Conservation (phyloP, 2,329 filamentous ascomycete species). For the Zarea fungicola region DNA sequence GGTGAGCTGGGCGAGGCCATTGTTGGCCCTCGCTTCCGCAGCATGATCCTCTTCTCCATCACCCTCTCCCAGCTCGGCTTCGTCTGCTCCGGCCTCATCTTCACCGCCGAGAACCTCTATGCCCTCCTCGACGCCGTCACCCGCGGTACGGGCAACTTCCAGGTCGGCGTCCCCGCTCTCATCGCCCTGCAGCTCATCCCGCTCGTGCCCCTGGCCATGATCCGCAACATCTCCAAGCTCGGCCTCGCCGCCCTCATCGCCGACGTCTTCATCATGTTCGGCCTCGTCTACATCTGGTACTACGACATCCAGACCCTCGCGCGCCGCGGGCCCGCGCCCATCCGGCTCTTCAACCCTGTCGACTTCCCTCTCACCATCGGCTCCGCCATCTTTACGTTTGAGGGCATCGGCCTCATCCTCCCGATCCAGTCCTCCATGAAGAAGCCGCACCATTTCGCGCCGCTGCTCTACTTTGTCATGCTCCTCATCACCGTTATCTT, state of each 20-base stretch:
- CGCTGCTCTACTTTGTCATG: conserved; percentile 65
- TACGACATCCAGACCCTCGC: conserved; percentile 59
- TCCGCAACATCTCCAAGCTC: conserved; percentile 71
- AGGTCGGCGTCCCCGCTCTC: conserved; percentile 46
- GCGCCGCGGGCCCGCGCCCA: conserved; percentile 50
- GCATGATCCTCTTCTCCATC: conserved; percentile 63
- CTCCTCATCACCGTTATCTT: conserved; percentile 67
- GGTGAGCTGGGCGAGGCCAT: conserved; percentile 67
- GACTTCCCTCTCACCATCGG: conserved; percentile 67
- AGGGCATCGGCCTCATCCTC: conserved; percentile 71
- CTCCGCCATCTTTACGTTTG: conserved; percentile 71
- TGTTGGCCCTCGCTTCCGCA: conserved; percentile 57
- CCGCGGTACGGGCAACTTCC: conserved; percentile 42
- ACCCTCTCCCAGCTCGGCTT: conserved; percentile 72
- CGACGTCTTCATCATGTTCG: conserved; percentile 67
- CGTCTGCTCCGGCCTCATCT: conserved; percentile 72
- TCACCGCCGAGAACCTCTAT: conserved; percentile 68
- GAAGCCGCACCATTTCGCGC: conserved; percentile 60
- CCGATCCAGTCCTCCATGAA: conserved; percentile 74
- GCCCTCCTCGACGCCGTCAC: conserved; percentile 62
- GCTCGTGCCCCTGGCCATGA: conserved; percentile 62
- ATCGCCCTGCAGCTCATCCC: conserved; percentile 62
- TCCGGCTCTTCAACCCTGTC: conserved; percentile 64
- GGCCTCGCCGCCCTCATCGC: conserved; percentile 64
- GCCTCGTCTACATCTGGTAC: conserved; percentile 67